These are phyloP conservation scores for Nicotiana otophora DNA, from an alignment of 257 asterid genomes.

Conservation along the genomic window DNA sequence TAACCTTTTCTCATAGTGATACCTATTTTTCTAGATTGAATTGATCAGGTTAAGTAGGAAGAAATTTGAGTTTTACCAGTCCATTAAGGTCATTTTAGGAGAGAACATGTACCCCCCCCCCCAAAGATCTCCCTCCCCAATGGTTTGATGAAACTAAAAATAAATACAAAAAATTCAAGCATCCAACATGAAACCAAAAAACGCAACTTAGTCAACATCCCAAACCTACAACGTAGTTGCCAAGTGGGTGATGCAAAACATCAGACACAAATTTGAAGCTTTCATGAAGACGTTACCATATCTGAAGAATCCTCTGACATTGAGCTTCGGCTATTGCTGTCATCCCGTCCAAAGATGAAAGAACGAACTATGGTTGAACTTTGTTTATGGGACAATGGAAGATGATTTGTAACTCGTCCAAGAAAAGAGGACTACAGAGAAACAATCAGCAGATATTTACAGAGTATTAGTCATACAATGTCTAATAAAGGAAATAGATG, in stretches of 20 bases:
- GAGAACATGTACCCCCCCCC: background rate
- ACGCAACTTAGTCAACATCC: background rate
- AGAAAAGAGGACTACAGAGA: conserved; percentile 77
- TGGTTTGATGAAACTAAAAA: background rate
- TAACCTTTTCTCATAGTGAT: background rate
- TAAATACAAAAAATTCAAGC: background rate
- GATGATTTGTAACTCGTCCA: conserved; percentile 54
- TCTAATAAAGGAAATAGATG: background rate
- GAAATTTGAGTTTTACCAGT: too few species aligned
- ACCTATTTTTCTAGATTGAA: too few species aligned
- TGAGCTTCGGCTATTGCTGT: conserved; percentile 79
- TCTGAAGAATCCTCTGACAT: conserved; percentile 64
- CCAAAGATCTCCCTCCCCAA: too few species aligned
- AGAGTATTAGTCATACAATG: background rate
- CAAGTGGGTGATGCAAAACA: background rate
- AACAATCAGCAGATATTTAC: background rate
- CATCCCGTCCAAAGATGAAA: conserved; percentile 87
- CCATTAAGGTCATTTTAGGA: too few species aligned
- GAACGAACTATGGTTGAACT: conserved; percentile 58
- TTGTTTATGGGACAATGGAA: conserved; percentile 62
- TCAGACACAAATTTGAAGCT: background rate
- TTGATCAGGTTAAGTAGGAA: too few species aligned
- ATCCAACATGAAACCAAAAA: background rate
- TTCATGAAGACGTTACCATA: conserved; percentile 37
- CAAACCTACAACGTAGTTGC: background rate